Evolutionary conservation across 176 grass and related monocot species (phyloP), one percentile per base, ranked within the genome.

Genomic region (Carex myosuroides): DNA sequence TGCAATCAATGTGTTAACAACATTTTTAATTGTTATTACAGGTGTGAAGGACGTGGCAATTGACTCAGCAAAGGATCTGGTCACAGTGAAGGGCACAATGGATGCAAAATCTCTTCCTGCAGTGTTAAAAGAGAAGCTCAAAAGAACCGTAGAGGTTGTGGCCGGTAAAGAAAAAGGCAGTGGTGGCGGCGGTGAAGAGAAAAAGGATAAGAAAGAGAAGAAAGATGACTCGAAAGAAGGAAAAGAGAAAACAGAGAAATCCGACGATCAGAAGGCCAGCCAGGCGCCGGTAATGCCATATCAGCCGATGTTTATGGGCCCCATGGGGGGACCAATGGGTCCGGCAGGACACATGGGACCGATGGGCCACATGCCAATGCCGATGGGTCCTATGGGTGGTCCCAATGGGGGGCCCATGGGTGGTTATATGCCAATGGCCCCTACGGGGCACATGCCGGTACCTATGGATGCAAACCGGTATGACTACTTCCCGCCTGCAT

Each of bases 1-100:
- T 58, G 12, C 46, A 17, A 60, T 30, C 17, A 88, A 53, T 16
- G 18, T 11, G 14, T 54, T 80, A 57, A 32, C 59, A 17, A 77
- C 16, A 41, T 88, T 78, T 33, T 0, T 2, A 20, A 79, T 57
- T 18, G 22, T 56, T 16, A 21, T 70, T 8, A 26, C 75, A 90
- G 88, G 84, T 8, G 85, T 86, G 70, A 59, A 90, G 37, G 50
- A 48, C 0, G 84, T 86, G 2, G 21, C 39, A 10, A 18, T 86
- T 17, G 84, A 90, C 62, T 52, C 37, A 0, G 64, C 81, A 24
- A 84, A 85, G 53, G 85, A 86, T 39, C 35, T 84, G 16, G 88
- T 90, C 10, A 86, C 84, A 32, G 84, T 90, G 26, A 86, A 55
- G 29, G 88, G 88, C 16, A 86, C 80, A 21, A 90, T 90, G 88